Percentiles rank a stretch among this genome's conserved stretches.
These are phyloP conservation scores for Pulveroboletus frians DNA, from an alignment of 768 basidiomycete genomes.

Conservation along the genomic window DNA sequence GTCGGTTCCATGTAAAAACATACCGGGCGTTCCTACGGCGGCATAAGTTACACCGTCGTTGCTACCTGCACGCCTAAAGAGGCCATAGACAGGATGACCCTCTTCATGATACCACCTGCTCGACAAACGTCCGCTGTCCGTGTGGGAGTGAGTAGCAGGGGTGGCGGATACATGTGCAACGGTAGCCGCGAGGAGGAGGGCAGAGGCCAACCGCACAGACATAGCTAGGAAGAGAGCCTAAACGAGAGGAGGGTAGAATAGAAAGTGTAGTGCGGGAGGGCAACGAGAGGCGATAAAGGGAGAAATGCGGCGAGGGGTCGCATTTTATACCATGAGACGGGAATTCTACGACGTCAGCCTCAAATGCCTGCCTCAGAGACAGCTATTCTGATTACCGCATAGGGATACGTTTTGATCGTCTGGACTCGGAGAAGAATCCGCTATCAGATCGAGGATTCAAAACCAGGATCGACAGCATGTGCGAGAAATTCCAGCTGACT, in stretches of 20 bases:
- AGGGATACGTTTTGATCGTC: conserved; percentile 7
- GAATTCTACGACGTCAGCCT: conserved; percentile 24
- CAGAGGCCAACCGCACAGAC: conserved; percentile 20
- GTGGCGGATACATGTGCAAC: conserved; percentile 18
- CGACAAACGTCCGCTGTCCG: conserved; percentile 21
- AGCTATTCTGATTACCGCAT: conserved; percentile 18
- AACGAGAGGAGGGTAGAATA: conserved; percentile 33
- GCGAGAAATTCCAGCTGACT: not conserved
- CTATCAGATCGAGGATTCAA: too few species aligned
- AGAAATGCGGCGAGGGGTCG: not conserved
- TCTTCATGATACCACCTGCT: conserved; percentile 56
- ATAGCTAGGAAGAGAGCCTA: conserved; percentile 32
- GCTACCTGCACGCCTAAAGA: conserved; percentile 53
- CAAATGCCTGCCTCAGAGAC: conserved; percentile 13
- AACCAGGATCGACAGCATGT: not conserved
- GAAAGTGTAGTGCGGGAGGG: conserved; percentile 12
- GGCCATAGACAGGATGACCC: conserved; percentile 52
- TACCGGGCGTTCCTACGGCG: conserved; percentile 57
- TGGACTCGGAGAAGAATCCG: not conserved
- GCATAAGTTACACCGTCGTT: conserved; percentile 48
- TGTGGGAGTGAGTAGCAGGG: conserved; percentile 16
- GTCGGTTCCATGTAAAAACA: conserved; percentile 9
- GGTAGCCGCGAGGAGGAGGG: conserved; percentile 24
- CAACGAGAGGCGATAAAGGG: conserved; percentile 7
- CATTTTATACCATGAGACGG: conserved; percentile 25